Conservation (phyloP, 805 yeast species). For the Tetrapisispora fleetii region DNA sequence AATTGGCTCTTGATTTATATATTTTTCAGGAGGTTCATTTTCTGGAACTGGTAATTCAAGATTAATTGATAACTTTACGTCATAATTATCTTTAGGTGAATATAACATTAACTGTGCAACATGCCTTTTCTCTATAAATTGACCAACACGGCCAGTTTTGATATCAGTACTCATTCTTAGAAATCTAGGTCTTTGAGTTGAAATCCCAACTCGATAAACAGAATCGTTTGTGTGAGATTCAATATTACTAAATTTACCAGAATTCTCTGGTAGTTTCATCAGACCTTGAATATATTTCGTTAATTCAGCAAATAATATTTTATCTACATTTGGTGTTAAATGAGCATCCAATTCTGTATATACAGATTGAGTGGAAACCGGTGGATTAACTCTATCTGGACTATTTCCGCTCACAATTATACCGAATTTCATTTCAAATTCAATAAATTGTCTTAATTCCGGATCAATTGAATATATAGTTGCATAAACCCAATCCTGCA, state of each 20-base stretch:
- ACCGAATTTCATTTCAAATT: conserved; percentile 69
- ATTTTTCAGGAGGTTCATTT: conserved; percentile 44
- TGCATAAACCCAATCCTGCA: conserved; percentile 86
- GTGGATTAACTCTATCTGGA: conserved; percentile 53
- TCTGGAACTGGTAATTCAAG: conserved; percentile 60
- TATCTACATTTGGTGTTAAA: conserved; percentile 59
- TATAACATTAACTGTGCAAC: conserved; percentile 63
- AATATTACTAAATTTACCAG: conserved; percentile 46
- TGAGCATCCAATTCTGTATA: conserved; percentile 46
- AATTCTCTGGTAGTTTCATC: conserved; percentile 40
- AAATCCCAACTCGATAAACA: conserved; percentile 49
- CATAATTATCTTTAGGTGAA: conserved; percentile 70
- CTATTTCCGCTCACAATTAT: conserved; percentile 52
- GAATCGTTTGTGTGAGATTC: conserved; percentile 57
- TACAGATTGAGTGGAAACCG: conserved; percentile 60
- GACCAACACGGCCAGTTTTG: conserved; percentile 54
- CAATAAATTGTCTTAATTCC: conserved; percentile 44
- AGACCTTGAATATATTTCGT: conserved; percentile 45
- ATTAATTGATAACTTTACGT: conserved; percentile 64
- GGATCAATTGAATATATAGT: conserved; percentile 58
- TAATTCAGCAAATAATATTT: conserved; percentile 48
- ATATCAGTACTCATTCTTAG: conserved; percentile 61
- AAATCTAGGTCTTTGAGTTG: conserved; percentile 55
- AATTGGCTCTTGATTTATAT: conserved; percentile 43
- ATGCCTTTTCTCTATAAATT: conserved; percentile 63